Conservation (phyloP, 352 stramenopile genomes). For the Phytophthora kernoviae region DNA sequence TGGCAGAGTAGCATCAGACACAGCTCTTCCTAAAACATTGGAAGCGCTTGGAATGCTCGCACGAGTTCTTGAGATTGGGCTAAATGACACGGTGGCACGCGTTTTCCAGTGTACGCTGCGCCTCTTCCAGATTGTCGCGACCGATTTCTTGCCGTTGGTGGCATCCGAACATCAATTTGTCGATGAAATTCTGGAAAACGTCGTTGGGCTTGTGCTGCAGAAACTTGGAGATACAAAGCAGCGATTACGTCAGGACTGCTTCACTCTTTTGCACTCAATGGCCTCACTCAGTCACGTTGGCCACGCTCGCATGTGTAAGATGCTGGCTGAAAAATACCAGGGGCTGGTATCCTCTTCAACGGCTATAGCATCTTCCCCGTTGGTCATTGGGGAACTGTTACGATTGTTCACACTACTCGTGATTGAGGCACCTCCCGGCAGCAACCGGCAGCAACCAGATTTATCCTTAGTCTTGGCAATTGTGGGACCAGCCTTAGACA, state of each 20-base stretch:
- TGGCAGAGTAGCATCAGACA: conserved; percentile 45
- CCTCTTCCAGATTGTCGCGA: conserved; percentile 68
- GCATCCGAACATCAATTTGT: conserved; percentile 48
- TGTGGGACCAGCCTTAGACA: conserved; percentile 64
- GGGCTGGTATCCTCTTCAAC: conserved; percentile 36
- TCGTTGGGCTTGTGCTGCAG: conserved; percentile 63
- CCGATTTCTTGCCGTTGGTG: conserved; percentile 73
- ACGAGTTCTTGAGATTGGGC: conserved; percentile 61
- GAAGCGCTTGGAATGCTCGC: conserved; percentile 64
- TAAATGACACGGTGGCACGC: conserved; percentile 78
- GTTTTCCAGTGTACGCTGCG: conserved; percentile 83
- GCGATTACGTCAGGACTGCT: conserved; percentile 69
- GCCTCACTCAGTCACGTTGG: conserved; percentile 61
- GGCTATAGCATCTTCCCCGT: conserved; percentile 46
- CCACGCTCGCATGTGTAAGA: conserved; percentile 62
- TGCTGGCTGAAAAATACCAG: conserved; percentile 66
- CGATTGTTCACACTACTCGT: conserved; percentile 73
- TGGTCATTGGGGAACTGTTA: conserved; percentile 63
- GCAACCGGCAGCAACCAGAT: conserved; percentile 30
- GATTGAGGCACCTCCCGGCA: conserved; percentile 31
- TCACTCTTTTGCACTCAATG: conserved; percentile 71
- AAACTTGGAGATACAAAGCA: conserved; percentile 84
- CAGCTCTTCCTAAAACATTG: conserved; percentile 55
- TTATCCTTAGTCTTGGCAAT: conserved; percentile 48
- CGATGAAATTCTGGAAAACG: conserved; percentile 66